Evolutionary conservation across 192 early-diverging fungal species (phyloP).

Genomic region (Kickxella alabastrina): DNA sequence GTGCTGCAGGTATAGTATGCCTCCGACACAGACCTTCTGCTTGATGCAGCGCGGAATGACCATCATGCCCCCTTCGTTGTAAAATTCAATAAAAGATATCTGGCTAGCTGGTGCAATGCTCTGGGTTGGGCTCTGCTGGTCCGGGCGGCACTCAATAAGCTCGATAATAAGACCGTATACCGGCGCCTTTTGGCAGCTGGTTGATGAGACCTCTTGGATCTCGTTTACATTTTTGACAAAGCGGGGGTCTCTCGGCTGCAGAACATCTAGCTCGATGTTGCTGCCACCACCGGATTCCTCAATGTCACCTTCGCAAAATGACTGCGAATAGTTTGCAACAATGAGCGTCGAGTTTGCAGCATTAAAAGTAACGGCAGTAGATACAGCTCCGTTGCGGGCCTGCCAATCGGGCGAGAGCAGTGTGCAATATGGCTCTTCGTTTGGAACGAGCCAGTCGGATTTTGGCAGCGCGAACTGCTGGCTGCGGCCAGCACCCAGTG

Average conservation of each 20-base stretch:
- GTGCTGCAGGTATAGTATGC: constrained; percentile 30
- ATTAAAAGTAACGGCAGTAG: not conserved
- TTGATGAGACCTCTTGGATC: constrained; percentile 27
- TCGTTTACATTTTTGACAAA: constrained; percentile 6
- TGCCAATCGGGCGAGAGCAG: constrained; percentile 47
- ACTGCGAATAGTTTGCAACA: not conserved
- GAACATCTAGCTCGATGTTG: constrained; percentile 13
- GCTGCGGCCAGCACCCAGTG: constrained; percentile 20
- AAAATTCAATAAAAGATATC: constrained; percentile 44
- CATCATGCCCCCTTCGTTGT: constrained; percentile 25
- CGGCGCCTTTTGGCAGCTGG: constrained; percentile 21
- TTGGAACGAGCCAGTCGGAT: constrained; percentile 41
- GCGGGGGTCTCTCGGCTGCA: not conserved
- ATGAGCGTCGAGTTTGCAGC: not conserved
- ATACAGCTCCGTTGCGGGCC: constrained; percentile 14
- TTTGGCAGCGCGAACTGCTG: constrained; percentile 33
- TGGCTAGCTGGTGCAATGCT: constrained; percentile 16
- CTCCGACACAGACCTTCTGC: constrained; percentile 38
- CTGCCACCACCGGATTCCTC: not conserved
- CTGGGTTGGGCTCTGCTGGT: too few species aligned
- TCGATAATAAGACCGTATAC: constrained; percentile 43
- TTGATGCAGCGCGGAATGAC: constrained; percentile 38
- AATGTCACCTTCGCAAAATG: too few species aligned
- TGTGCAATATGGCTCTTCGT: constrained; percentile 35
- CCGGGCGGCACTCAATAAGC: constrained; percentile 19